Evolutionary conservation across 2,329 filamentous ascomycete species (phyloP).

Genomic region (Atkinsonella texensis): DNA sequence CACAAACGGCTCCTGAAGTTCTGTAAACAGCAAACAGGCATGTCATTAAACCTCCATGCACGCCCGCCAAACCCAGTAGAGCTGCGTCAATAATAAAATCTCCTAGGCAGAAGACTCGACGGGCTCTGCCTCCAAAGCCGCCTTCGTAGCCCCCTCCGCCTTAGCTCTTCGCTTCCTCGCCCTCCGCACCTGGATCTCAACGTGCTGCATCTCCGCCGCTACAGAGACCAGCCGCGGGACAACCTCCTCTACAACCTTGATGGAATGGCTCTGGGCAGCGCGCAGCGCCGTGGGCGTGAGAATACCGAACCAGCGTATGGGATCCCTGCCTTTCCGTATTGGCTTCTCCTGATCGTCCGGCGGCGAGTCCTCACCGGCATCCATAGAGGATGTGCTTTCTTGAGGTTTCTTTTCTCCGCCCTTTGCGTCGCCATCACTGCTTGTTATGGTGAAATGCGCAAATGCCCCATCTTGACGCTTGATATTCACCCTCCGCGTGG

Average conservation of each 20-base stretch:
- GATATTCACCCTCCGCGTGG: slow-evolving; percentile 25
- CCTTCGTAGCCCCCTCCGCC: slow-evolving; percentile 17
- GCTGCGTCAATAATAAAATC: no score
- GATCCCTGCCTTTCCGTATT: slow-evolving; percentile 17
- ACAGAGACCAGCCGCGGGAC: slow-evolving; percentile 46
- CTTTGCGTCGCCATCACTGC: background rate
- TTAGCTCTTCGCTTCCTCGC: slow-evolving; percentile 43
- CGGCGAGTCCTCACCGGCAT: background rate
- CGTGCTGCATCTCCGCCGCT: slow-evolving; percentile 45
- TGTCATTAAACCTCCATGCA: no score
- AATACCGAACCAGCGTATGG: slow-evolving; percentile 46
- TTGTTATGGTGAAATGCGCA: background rate
- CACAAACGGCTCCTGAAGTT: no score
- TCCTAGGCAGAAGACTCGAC: background rate
- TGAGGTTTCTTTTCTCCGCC: slow-evolving; percentile 2
- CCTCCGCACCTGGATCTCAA: slow-evolving; percentile 58
- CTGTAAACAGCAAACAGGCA: no score
- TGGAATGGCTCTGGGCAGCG: slow-evolving; percentile 47
- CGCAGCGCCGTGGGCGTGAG: slow-evolving; percentile 40
- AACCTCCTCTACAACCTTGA: slow-evolving; percentile 41
- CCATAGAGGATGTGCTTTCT: slow-evolving; percentile 1
- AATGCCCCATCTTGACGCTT: background rate
- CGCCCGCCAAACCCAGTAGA: background rate
- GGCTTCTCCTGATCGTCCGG: background rate
- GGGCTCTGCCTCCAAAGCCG: background rate